Evolutionary conservation across 441 rosid species (phyloP).

Genomic region (Gossypium davidsonii): DNA sequence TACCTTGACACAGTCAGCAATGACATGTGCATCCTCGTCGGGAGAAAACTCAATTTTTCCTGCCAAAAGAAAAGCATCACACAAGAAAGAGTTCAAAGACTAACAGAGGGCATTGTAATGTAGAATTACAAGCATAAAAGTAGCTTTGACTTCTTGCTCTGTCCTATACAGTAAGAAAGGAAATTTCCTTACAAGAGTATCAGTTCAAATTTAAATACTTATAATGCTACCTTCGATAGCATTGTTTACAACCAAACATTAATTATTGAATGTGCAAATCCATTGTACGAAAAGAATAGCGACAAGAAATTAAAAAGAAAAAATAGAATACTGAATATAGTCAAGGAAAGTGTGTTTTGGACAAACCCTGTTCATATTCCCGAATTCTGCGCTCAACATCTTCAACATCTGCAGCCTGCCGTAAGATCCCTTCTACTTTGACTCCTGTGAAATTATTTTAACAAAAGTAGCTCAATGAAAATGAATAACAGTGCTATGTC

Average conservation of each 20-base stretch:
- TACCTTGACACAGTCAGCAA: conserved; percentile 98
- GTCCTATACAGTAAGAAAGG: background rate
- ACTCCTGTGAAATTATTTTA: conserved; percentile 51
- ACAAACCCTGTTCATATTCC: conserved; percentile 90
- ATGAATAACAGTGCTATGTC: background rate
- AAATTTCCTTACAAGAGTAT: background rate
- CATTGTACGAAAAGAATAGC: background rate
- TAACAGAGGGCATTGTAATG: background rate
- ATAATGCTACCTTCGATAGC: background rate
- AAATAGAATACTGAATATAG: conserved; percentile 13
- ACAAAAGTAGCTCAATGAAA: conserved; percentile 17
- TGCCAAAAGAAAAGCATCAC: conserved; percentile 29
- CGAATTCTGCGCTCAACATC: conserved; percentile 86
- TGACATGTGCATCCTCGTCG: conserved; percentile 82
- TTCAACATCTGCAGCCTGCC: conserved; percentile 99
- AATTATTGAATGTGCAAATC: background rate
- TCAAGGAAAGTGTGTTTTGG: conserved; percentile 4
- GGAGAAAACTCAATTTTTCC: conserved; percentile 71
- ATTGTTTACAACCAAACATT: background rate
- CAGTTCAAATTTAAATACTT: conserved; percentile 9
- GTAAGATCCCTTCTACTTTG: conserved; percentile 85
- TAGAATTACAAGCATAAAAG: background rate
- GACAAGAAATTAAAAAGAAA: background rate
- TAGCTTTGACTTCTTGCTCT: conserved; percentile 9
- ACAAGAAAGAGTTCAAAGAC: conserved; percentile 17